Evolutionary conservation across 2,329 filamentous ascomycete genomes (phyloP), one percentile per base, ranked within the genome.

Genomic region (Sporothrix variecibatus): DNA sequence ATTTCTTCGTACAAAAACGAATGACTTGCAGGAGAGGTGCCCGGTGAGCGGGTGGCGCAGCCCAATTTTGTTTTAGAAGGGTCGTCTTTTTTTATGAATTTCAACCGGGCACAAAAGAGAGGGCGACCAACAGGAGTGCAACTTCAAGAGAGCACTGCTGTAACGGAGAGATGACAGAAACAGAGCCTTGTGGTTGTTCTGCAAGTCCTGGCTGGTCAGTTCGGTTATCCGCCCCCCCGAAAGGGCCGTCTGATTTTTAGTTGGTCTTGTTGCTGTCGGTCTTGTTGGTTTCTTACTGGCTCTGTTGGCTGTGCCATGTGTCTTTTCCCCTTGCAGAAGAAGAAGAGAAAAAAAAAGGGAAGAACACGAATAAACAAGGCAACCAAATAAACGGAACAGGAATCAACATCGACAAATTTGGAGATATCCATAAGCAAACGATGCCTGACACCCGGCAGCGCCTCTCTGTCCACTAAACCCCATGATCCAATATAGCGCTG

Each of bases 41-140:
- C 62, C n/a, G 26, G 62, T 17, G 62, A 65, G 62, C 62, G n/a
- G n/a, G 62, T 67, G 62, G 62, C 62, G 23, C 38, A 46, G 62
- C 43, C 12, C 62, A 67, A 46, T 46, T 28, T 67, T 20, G 7
- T 9, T 20, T 20, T 58, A 3, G 26, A n/a, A 34, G 60, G 4
- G 38, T 9, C 20, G 51, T 23, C 40, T 43, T 43, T 53, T 53
- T 53, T 2, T 2, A 17, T 51, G 20, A 20, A 38, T 23, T n/a
- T 65, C 60, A 43, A 26, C 60, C 34, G n/a, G 60, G 60, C 60
- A 65, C 9, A 43, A 12, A 9, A 43, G 40, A 43, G 20, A 62
- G 17, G 31, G 58, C 58, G 23, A 26, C 62, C 62, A 65, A 43
- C 62, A 65, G 62, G 62, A 62, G 58, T 62, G 20, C 31, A 40